phyloP scores from a whole-genome alignment of 306 rosid genomes.

The Acacia crassicarpa region DNA sequence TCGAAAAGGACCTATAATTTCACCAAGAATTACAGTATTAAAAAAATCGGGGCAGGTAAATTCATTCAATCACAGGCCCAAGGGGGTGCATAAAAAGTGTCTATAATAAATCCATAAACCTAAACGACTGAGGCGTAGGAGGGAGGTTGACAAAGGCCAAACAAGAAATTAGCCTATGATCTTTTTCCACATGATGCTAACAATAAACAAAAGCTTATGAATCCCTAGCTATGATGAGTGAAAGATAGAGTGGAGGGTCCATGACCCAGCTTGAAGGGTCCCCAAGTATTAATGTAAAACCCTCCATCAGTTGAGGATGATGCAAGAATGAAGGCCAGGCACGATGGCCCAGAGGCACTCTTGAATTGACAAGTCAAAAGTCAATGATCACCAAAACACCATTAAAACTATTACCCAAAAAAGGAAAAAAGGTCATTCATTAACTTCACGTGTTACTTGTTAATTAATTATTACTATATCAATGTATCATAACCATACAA shows the following conservation, averaged over 20 bases:
- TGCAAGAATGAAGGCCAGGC: background rate
- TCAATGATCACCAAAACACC: background rate
- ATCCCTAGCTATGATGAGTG: background rate
- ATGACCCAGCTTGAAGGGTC: background rate
- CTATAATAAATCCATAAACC: no score
- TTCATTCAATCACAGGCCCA: background rate
- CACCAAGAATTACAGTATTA: constrained; percentile 1
- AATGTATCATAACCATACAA: background rate
- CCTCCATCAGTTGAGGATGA: background rate
- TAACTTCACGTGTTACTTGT: background rate
- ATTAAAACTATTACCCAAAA: background rate
- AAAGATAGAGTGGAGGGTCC: background rate
- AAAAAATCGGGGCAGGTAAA: no score
- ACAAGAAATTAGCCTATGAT: background rate
- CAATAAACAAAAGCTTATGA: no score
- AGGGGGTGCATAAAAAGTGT: background rate
- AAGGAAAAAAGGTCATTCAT: background rate
- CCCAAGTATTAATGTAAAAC: background rate
- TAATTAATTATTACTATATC: background rate
- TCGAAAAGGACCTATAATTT: background rate
- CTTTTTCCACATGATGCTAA: no score
- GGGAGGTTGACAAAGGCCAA: background rate
- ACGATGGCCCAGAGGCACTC: background rate
- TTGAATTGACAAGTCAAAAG: background rate
- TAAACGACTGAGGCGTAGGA: background rate